Base-by-base conservation (phyloP, 345 rosid species). In the Eucalyptus sp. region DNA sequence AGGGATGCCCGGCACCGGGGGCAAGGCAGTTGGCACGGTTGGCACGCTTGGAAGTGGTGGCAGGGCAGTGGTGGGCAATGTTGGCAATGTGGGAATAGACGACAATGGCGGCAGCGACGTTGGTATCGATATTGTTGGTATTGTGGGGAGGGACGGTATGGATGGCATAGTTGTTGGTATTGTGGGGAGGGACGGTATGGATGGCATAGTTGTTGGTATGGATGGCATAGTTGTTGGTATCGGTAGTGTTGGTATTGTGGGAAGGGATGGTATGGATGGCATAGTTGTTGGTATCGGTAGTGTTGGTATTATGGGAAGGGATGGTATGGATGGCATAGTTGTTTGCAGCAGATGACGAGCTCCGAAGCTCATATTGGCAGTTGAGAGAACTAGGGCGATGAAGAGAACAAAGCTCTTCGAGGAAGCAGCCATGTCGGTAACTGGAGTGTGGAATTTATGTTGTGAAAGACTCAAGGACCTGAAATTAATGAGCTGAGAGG, bases 291-390 rank as follows among this genome's bases (percentile, higher is more conserved):
- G 80, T 17, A 68, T 68, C 6, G 90, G 91, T 50, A 91, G 44
- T 17, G 84, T 87, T 71, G 88, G 88, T 50, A 87, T 31, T 6
- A 29, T 87, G 37, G 88, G 88, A 13, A 87, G 14, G 17, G 27
- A 20, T 13, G 88, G 88, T 22, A 54, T 41, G 31, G 88, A 68
- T 14, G 88, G 88, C 37, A 20, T 50, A 16, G 76, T 46, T 29
- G 81, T 64, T 86, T 92, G 91, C 68, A 62, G 87, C 25, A 92
- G 90, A 48, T 89, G 90, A 64, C 93, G 88, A 20, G 91, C 93
- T 24, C 88, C 91, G 3, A 88, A 52, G 13, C 90, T 46, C 13
- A 89, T 44, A n/a, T 88, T 41, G 16, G 86, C 41, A 50, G 88
- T 50, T 29, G 87, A 68, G 89, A 90, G 50, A 86, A 88, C 46